These are phyloP conservation scores for Isoetes taiwanensis DNA, from an alignment of 75 land plant genomes.

Conservation along the genomic window DNA sequence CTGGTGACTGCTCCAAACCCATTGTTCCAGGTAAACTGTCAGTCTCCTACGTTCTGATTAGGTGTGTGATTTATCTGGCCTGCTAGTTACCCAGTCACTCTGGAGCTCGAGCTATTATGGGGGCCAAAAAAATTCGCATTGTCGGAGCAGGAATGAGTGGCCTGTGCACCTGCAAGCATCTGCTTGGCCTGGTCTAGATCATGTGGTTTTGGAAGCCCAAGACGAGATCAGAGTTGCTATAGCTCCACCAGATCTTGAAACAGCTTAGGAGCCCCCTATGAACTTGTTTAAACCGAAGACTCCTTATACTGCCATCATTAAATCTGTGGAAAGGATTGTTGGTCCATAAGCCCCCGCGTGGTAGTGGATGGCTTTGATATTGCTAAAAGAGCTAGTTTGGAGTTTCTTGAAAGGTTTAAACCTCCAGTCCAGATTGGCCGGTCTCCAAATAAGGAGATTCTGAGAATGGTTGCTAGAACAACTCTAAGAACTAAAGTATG, in stretches of 20 bases:
- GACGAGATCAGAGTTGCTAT: conserved; percentile 64
- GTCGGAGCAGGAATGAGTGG: too few species aligned
- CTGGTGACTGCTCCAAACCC: too few species aligned
- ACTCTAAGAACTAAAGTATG: conserved; percentile 83
- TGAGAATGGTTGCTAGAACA: conserved; percentile 97
- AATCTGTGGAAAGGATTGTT: conserved; percentile 81
- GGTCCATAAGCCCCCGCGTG: conserved; percentile 94
- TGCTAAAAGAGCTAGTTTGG: conserved; percentile 89
- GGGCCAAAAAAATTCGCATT: too few species aligned
- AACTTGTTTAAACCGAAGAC: conserved; percentile 62
- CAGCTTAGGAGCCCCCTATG: conserved; percentile 66
- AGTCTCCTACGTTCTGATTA: too few species aligned
- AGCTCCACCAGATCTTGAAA: conserved; percentile 47
- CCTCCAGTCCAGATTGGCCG: conserved; percentile 79
- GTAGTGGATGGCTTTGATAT: conserved; percentile 96
- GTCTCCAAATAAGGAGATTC: conserved; percentile 80
- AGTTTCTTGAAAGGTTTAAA: conserved; percentile 92
- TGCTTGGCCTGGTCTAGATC: too few species aligned
- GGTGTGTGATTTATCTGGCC: too few species aligned
- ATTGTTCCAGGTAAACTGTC: too few species aligned
- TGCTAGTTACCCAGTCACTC: too few species aligned
- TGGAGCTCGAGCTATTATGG: too few species aligned
- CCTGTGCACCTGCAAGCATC: too few species aligned
- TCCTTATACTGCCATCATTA: conserved; percentile 83
- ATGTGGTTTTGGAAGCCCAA: too few species aligned